These are phyloP conservation scores for Diplotaxis tenuifolia DNA, from an alignment of 345 rosid genomes.

Conservation along the genomic window DNA sequence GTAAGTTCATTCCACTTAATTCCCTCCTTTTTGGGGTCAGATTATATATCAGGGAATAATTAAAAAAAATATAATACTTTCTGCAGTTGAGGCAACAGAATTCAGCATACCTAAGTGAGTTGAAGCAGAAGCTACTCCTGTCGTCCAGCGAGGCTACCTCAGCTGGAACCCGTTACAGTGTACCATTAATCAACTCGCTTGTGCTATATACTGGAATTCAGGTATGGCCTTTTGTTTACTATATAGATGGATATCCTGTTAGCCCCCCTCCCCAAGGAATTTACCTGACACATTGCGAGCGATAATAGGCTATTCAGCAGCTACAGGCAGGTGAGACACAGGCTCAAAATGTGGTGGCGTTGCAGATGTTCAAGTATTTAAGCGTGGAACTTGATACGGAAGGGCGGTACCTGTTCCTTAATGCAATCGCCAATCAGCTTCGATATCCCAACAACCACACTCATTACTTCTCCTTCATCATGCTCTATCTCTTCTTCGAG, in stretches of 20 bases:
- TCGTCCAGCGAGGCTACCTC: conserved; percentile 68
- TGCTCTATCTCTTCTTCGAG: conserved; percentile 75
- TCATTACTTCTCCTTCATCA: conserved; percentile 89
- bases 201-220: conserved; percentile 98
- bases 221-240: conserved; percentile 41
- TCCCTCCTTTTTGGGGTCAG: not conserved
- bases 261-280: not conserved
- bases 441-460: conserved; percentile 98
- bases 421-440: conserved; percentile 92
- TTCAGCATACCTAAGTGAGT: conserved; percentile 65
- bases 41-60: not conserved
- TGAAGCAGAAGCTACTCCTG: conserved; percentile 82
- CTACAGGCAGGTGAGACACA: conserved; percentile 69
- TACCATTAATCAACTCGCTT: conserved; percentile 86
- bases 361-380: conserved; percentile 80
- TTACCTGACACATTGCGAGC: not conserved
- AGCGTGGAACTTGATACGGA: conserved; percentile 82
- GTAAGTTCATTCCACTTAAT: conserved; percentile 32
- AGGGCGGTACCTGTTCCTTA: conserved; percentile 89
- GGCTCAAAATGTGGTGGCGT: conserved; percentile 71
- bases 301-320: conserved; percentile 50
- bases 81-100: conserved; percentile 71
- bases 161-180: conserved; percentile 87
- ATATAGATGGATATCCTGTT: too few species aligned
- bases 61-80: not conserved